Evolutionary conservation across 1,284 basidiomycete genomes (phyloP).

Genomic region (Takashimella tepidaria): DNA sequence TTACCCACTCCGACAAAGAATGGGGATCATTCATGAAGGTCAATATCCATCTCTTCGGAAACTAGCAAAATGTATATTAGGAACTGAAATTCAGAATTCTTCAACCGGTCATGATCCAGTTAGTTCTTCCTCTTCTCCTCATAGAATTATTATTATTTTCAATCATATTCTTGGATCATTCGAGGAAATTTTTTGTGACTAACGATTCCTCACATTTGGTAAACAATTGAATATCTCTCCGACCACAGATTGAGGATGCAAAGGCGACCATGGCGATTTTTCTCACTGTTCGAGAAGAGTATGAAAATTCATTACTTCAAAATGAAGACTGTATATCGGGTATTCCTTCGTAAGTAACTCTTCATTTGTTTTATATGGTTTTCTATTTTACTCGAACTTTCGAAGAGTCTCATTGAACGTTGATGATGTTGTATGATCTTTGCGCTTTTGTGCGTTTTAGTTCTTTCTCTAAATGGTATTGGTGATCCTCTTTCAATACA

Average conservation of each 20-base stretch:
- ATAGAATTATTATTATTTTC: too few relatives aligned
- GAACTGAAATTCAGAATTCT: constrained; percentile 49
- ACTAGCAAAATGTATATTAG: constrained; percentile 49
- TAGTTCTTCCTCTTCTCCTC: constrained; percentile 14
- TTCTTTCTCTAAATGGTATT: constrained; percentile 30
- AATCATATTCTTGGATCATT: too few relatives aligned
- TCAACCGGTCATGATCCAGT: constrained; percentile 46
- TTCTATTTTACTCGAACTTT: too few relatives aligned
- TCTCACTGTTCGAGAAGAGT: constrained; percentile 33
- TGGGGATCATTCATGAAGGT: constrained; percentile 32
- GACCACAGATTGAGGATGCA: constrained; percentile 38
- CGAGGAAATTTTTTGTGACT: too few relatives aligned
- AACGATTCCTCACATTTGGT: not conserved
- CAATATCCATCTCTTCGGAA: constrained; percentile 48
- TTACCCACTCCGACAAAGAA: constrained; percentile 44
- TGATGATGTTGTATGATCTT: not conserved
- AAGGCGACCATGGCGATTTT: constrained; percentile 37
- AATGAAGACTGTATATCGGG: constrained; percentile 30
- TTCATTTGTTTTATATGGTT: too few relatives aligned
- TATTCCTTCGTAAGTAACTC: constrained; percentile 28
- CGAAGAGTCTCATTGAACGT: too few relatives aligned
- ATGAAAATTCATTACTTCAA: constrained; percentile 24
- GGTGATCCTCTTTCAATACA: constrained; percentile 10
- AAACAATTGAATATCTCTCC: not conserved
- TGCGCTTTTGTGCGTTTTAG: too few relatives aligned